These are phyloP conservation scores for Fusarium albosuccineum DNA, from an alignment of 2,329 filamentous ascomycete species.

Conservation along the genomic window DNA sequence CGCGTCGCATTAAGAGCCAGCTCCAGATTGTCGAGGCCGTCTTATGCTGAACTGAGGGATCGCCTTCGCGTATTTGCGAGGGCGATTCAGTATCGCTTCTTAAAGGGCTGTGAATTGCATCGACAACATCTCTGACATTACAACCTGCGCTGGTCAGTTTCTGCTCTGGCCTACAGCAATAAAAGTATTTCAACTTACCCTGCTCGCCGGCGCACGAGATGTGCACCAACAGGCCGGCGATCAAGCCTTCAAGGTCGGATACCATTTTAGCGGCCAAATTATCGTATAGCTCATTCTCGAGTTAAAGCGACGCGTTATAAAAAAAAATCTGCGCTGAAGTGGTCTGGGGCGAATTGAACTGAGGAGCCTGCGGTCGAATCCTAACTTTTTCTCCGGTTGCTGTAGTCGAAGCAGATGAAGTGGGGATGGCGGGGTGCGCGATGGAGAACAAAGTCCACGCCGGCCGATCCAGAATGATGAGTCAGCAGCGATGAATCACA, in stretches of 20 bases:
- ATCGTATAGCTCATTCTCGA: slow-evolving; percentile 46
- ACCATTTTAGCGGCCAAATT: slow-evolving; percentile 47
- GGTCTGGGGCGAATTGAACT: slow-evolving; percentile 48
- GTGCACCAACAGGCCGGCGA: slow-evolving; percentile 52
- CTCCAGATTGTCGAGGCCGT: slow-evolving; percentile 52
- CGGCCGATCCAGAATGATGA: slow-evolving; percentile 25
- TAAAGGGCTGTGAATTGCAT: slow-evolving; percentile 48
- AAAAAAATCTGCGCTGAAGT: slow-evolving; percentile 40
- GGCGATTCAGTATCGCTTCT: slow-evolving; percentile 30
- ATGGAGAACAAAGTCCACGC: slow-evolving; percentile 17
- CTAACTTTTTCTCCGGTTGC: slow-evolving; percentile 34
- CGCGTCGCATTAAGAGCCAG: slow-evolving; percentile 52
- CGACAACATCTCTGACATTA: slow-evolving; percentile 49
- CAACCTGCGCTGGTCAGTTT: slow-evolving; percentile 47
- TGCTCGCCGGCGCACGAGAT: slow-evolving; percentile 55
- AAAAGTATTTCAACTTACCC: slow-evolving; percentile 46
- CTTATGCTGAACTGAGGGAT: slow-evolving; percentile 40
- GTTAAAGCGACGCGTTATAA: slow-evolving; percentile 19
- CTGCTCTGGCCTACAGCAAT: slow-evolving; percentile 6
- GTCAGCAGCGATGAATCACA: neutral
- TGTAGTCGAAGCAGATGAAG: slow-evolving; percentile 39
- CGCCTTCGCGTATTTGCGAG: slow-evolving; percentile 19
- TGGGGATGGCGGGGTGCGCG: slow-evolving; percentile 37
- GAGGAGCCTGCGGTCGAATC: slow-evolving; percentile 37
- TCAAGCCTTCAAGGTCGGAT: slow-evolving; percentile 55